Percentiles rank a stretch among this genome's conserved stretches.
phyloP scores from a whole-genome alignment of 257 asterid species.

The Coffea canephora region DNA sequence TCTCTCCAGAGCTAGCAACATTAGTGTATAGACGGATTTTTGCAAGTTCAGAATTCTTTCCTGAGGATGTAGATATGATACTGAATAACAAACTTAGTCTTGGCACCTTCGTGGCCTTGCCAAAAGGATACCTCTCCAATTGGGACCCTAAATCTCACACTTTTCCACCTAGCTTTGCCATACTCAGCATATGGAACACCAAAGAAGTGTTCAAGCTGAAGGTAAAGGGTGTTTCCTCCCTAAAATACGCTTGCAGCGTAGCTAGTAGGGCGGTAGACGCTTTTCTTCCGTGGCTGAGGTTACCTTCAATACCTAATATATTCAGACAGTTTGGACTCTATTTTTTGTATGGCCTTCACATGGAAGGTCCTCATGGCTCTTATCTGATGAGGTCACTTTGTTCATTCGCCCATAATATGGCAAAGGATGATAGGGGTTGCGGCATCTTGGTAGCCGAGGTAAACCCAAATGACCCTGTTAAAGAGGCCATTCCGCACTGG shows the following conservation, averaged over 20 bases:
- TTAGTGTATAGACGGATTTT: slow-evolving; percentile 45
- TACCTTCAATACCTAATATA: slow-evolving; percentile 70
- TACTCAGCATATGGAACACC: slow-evolving; percentile 73
- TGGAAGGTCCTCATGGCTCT: slow-evolving; percentile 55
- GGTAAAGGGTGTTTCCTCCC: slow-evolving; percentile 60
- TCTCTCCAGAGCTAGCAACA: slow-evolving; percentile 41
- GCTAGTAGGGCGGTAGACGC: slow-evolving; percentile 63
- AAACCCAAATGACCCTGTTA: slow-evolving; percentile 54
- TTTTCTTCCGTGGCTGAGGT: slow-evolving; percentile 60
- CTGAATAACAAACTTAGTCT: slow-evolving; percentile 54
- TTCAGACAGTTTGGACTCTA: slow-evolving; percentile 63
- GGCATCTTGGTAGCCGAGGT: slow-evolving; percentile 71
- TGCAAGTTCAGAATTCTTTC: slow-evolving; percentile 55
- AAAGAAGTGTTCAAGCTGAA: slow-evolving; percentile 60
- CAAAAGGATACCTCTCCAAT: slow-evolving; percentile 30
- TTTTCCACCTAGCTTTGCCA: slow-evolving; percentile 53
- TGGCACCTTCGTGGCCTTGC: slow-evolving; percentile 77
- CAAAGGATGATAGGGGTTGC: slow-evolving; percentile 41
- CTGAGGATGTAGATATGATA: slow-evolving; percentile 51
- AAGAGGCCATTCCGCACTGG: slow-evolving; percentile 71
- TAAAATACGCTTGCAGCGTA: slow-evolving; percentile 50
- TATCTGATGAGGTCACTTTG: slow-evolving; percentile 54
- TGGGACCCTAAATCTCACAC: slow-evolving; percentile 44
- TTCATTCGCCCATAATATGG: slow-evolving; percentile 59
- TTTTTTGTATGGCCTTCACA: slow-evolving; percentile 63